These are phyloP conservation scores for Globisporangium irregulare DNA, from an alignment of 352 stramenopile species.

Conservation along the genomic window DNA sequence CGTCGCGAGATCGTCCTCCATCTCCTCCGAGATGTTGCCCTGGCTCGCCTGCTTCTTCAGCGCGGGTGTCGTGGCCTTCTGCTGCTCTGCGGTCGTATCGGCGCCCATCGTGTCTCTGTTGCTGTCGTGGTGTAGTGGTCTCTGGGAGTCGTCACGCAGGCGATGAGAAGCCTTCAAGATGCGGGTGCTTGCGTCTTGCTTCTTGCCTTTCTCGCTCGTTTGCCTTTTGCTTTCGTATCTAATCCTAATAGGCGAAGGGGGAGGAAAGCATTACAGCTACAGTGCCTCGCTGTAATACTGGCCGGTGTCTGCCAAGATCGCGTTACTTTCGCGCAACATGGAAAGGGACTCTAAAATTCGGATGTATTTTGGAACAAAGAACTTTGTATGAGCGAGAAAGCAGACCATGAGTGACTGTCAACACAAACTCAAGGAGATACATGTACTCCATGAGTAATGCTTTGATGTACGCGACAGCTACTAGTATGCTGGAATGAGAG, in stretches of 20 bases:
- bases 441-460: too few relatives aligned
- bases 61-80: conserved; percentile 8
- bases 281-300: neutral
- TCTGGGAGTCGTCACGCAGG: conserved; percentile 1
- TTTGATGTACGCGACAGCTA: neutral
- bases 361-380: neutral
- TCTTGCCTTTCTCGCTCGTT: neutral
- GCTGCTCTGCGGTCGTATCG: neutral
- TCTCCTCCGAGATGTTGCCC: conserved; percentile 86
- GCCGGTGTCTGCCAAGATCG: neutral
- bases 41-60: conserved; percentile 74
- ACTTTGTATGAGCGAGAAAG: neutral
- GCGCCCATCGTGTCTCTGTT: conserved; percentile 1
- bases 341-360: neutral
- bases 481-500: neutral
- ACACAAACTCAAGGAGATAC: too few relatives aligned
- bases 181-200: neutral
- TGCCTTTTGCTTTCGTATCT: conserved; percentile 1
- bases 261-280: neutral
- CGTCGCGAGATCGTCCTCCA: conserved; percentile 76
- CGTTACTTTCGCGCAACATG: neutral
- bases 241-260: neutral
- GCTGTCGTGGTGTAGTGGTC: neutral
- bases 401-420: neutral
- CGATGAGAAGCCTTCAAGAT: neutral